A percentile compares a stretch with the other conserved stretches of the same genome.
phyloP scores from a whole-genome alignment of 2,329 filamentous ascomycete genomes.

The Sphaerulina musiva region DNA sequence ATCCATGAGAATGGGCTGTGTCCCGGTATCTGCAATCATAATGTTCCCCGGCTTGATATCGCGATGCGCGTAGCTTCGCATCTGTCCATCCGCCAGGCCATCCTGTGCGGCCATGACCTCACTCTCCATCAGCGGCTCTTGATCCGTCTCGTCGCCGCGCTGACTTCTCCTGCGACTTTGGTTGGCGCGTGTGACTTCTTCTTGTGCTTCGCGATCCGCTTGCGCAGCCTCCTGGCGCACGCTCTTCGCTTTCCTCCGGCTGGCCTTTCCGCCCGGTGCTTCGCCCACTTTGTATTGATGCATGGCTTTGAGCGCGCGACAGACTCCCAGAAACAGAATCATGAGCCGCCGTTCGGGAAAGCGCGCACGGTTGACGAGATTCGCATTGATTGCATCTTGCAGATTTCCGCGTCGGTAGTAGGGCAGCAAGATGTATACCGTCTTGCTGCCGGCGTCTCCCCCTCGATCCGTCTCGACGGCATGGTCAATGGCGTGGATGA shows the following conservation, averaged over 20 bases:
- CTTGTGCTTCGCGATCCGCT: conserved; percentile 45
- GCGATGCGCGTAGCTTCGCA: conserved; percentile 81
- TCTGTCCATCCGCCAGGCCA: conserved; percentile 60
- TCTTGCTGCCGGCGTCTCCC: conserved; percentile 65
- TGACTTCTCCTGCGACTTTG: conserved; percentile 37
- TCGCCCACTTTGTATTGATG: conserved; percentile 71
- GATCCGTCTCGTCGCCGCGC: conserved; percentile 50
- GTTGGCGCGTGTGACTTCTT: conserved; percentile 44
- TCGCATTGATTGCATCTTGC: conserved; percentile 97
- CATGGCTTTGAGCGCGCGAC: conserved; percentile 80
- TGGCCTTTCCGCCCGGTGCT: conserved; percentile 46
- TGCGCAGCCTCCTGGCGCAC: conserved; percentile 51
- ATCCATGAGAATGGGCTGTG: conserved; percentile 91
- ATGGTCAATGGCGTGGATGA: conserved; percentile 82
- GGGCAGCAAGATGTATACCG: conserved; percentile 90
- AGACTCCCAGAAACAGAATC: conserved; percentile 86
- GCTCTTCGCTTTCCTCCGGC: conserved; percentile 50
- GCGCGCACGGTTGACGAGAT: conserved; percentile 85
- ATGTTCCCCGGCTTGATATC: conserved; percentile 99
- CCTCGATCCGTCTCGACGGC: conserved; percentile 64
- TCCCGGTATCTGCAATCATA: conserved; percentile 92
- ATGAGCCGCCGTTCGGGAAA: conserved; percentile 87
- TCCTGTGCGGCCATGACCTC: conserved; percentile 64
- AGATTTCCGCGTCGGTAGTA: conserved; percentile 94
- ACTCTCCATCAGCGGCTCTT: conserved; percentile 70